Base-by-base conservation (phyloP, 2,329 filamentous ascomycete genomes). In the Arthrocladium fulminans region DNA sequence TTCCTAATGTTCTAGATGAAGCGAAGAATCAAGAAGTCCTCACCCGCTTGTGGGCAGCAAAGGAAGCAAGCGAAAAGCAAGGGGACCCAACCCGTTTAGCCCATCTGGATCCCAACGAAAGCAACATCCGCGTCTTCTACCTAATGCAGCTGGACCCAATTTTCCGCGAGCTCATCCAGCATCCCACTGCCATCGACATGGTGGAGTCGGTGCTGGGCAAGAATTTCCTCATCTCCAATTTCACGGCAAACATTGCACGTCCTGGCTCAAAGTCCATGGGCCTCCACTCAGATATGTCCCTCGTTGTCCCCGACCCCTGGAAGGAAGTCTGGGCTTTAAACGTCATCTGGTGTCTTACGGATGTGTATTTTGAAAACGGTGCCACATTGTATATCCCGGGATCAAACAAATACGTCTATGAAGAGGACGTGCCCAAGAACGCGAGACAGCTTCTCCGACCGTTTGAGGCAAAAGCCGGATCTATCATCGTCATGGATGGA, bases 191-290 rank as follows among this genome's bases (percentile, higher is more conserved):
- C 15, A 43, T 63, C 9, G 52, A 58, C 19, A 57, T 63, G 57
- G 60, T 63, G 19, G 54, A 60, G 43, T 54, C 53, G 0, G 53
- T 63, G 2, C 56, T 66, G 0, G 61, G 60, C 2, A 57, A 61
- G 3, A 53, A 56, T 8, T 61, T 63, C 54, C 51, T 65, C 8
- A 60, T 66, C 47, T 60, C 55, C 17, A 65, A 66, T 51, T 66
- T 67, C 51, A 65, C 62, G 3, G 61, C 61, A 39, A 65, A 65
- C 48, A 65, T 66, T 38, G 63, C 62, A 9, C 57, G 61, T 0
- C 64, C 64, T 0, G 64, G 64, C 0, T 56, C 59, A 12, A 38
- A 54, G 48, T 58, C 54, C 9, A 63, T 63, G 64, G 59, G 55
- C 1, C 53, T 66, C 23, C 64, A 65, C 51, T 64, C 61, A 7